Conservation (phyloP, 768 basidiomycete genomes). For the Termitomyces heimii region DNA sequence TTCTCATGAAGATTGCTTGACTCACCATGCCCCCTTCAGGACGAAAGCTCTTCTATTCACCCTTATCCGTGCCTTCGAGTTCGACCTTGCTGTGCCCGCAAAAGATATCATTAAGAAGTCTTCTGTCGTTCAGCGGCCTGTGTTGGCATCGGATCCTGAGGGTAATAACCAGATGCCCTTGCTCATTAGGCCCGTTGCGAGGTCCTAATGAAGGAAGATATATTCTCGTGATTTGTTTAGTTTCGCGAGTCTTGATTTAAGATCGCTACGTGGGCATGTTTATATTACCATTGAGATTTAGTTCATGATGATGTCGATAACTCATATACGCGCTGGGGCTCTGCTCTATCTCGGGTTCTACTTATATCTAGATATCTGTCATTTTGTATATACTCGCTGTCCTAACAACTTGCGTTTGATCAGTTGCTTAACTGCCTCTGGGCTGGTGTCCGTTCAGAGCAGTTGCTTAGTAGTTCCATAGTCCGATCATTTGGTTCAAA, state of each 20-base stretch:
- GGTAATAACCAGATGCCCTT: slow-evolving; percentile 40
- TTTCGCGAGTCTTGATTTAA: not conserved
- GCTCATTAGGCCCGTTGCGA: slow-evolving; percentile 22
- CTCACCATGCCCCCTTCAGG: slow-evolving; percentile 22
- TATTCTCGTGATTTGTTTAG: not conserved
- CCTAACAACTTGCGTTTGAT: too few relatives aligned
- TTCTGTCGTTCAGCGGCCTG: slow-evolving; percentile 38
- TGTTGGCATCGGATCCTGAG: slow-evolving; percentile 31
- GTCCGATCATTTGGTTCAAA: too few relatives aligned
- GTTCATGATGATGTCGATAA: too few relatives aligned
- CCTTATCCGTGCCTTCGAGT: slow-evolving; percentile 45
- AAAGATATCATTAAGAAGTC: slow-evolving; percentile 35
- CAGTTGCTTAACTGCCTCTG: too few relatives aligned
- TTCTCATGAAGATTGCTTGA: not conserved
- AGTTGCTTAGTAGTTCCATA: too few relatives aligned
- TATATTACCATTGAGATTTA: not conserved
- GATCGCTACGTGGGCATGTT: not conserved
- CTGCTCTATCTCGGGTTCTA: too few relatives aligned
- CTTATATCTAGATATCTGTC: too few relatives aligned
- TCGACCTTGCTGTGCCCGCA: slow-evolving; percentile 46
- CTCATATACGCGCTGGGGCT: too few relatives aligned
- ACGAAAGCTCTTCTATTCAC: slow-evolving; percentile 38
- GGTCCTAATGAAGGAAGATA: not conserved
- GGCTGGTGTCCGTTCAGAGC: too few relatives aligned
- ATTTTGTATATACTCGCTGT: too few relatives aligned